Base-by-base conservation (phyloP, 106 monocot species). In the Dendrobium huoshanense region DNA sequence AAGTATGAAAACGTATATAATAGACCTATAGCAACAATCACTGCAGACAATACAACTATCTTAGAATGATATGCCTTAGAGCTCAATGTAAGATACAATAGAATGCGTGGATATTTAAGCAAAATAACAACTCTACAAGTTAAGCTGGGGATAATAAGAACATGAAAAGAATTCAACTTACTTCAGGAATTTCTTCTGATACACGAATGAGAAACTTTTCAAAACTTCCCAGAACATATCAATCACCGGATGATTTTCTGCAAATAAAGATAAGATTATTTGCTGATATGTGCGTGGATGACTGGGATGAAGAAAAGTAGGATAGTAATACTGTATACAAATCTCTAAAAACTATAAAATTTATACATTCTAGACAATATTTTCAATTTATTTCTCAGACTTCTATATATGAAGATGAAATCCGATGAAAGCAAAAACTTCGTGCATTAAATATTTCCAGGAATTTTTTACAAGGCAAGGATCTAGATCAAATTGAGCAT, bases 161-260 rank as follows among this genome's bases (percentile, higher is more conserved):
- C 20, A 44, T 76, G 49, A 76, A 76, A 43, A 76, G 49, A 74
- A 76, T 27, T 17, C 44, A 18, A 87, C 87, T 79, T 75, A 99
- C 98, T 95, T 99, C 1, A 99, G 86, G 84, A 99, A 99, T 70
- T 95, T 95, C 85, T 92, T 99, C 83, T 95, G 95, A 80, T 99
- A 49, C 54, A 91, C 95, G 41, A 84, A 70, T 44, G 91, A 88
- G 40, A 99, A 92, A 80, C 68, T 90, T 81, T 95, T 89, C 16
- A 99, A 22, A 80, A 99, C 84, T 81, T 93, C 95, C 98, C 98
- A 99, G 73, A 99, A 99, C 84, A 88, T 87, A 81, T 81, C 80
- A 81, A 99, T 91, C 15, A 93, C 85, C 51, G 84, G 80, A 76
- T 95, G 91, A 75, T 92, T 31, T 31, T 89, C 97, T 97, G 88